A percentile compares a stretch with the other conserved stretches of the same genome.
Conservation (phyloP, 371 early-diverging fungal genomes). For the Apophysomyces ossiformis region DNA sequence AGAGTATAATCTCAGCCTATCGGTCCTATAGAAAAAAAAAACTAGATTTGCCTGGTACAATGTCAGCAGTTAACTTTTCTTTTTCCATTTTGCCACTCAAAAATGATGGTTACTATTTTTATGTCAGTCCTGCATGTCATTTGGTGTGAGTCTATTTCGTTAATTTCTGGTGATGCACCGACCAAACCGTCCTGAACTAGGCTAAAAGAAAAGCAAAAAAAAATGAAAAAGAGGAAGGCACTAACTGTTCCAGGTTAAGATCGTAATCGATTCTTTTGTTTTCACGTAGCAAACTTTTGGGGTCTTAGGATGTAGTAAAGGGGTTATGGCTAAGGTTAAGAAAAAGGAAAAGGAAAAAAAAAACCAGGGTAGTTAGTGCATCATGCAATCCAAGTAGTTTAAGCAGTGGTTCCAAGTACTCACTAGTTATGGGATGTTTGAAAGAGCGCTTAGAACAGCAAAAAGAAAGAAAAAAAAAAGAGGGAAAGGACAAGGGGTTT, state of each 20-base stretch:
- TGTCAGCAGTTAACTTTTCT: not conserved
- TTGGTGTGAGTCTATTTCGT: not conserved
- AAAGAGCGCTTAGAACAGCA: too few relatives aligned
- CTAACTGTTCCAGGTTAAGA: too few relatives aligned
- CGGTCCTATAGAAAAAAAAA: not conserved
- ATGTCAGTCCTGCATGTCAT: not conserved
- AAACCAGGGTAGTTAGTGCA: not conserved
- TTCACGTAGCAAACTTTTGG: not conserved
- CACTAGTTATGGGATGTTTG: too few relatives aligned
- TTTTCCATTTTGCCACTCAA: not conserved
- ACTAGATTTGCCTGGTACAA: conserved; percentile 1
- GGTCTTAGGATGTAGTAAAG: too few relatives aligned
- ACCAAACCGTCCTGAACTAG: too few relatives aligned
- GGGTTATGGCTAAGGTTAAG: not conserved
- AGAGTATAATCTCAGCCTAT: conserved; percentile 2
- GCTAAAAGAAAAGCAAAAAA: too few relatives aligned
- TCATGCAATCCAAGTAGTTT: not conserved
- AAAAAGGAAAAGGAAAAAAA: not conserved
- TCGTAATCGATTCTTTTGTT: not conserved
- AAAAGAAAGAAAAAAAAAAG: too few relatives aligned
- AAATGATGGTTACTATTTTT: not conserved
- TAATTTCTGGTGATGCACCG: too few relatives aligned
- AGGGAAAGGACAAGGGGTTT: not conserved
- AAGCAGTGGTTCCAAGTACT: not conserved
- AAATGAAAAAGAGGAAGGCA: too few relatives aligned